Evolutionary conservation across 208 protist genomes (phyloP).

Genomic region (Leishmania braziliensis): DNA sequence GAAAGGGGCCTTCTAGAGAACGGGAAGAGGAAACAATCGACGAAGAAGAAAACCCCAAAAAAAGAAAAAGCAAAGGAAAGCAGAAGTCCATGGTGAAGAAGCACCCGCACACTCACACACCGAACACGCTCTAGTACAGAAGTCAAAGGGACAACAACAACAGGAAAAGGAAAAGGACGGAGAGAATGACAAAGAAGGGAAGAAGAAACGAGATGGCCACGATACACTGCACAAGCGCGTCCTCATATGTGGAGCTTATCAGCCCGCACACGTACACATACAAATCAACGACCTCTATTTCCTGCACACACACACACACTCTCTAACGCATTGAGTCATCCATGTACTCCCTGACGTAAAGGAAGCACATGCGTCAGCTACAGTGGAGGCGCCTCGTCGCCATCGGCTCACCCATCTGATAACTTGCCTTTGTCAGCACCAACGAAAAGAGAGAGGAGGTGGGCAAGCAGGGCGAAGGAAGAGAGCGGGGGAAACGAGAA

Average conservation of each 20-base stretch:
- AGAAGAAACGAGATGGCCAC: neutral
- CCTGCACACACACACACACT: neutral
- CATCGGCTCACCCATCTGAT: neutral
- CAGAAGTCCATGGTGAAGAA: neutral
- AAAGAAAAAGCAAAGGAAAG: neutral
- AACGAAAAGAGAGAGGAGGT: slow-evolving; percentile 1
- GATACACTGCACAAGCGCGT: neutral
- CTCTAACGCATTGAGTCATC: neutral
- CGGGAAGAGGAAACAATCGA: neutral
- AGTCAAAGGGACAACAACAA: neutral
- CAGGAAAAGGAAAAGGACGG: slow-evolving; percentile 1
- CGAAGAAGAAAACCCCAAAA: neutral
- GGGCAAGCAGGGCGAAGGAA: neutral
- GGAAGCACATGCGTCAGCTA: neutral
- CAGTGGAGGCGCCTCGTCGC: neutral
- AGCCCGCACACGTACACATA: slow-evolving; percentile 12
- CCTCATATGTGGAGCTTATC: neutral
- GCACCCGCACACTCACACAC: neutral
- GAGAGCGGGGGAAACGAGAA: too few species aligned
- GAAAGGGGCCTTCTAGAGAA: neutral
- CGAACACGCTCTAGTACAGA: neutral
- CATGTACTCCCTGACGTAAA: neutral
- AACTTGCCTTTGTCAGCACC: neutral
- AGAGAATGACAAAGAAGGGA: neutral
- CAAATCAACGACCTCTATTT: neutral